A percentile compares a stretch with the other conserved stretches of the same genome.
phyloP scores from a whole-genome alignment of 2,329 filamentous ascomycete species.

The Botryotinia calthae region DNA sequence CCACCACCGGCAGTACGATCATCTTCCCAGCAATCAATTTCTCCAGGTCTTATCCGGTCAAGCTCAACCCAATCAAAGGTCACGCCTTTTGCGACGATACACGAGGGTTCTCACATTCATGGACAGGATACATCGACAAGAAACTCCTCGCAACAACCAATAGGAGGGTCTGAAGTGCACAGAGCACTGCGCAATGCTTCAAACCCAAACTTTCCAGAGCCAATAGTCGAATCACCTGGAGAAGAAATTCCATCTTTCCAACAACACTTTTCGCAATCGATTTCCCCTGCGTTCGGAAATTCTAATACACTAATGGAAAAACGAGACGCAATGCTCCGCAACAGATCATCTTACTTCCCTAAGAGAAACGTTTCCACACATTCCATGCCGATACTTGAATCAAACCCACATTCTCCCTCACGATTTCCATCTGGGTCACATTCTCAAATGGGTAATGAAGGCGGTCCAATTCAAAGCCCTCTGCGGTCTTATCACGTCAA shows the following conservation, averaged over 20 bases:
- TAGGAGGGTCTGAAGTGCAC: background rate
- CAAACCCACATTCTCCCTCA: constrained; percentile 24
- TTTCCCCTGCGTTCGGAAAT: constrained; percentile 33
- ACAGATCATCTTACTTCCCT: constrained; percentile 28
- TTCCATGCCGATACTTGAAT: constrained; percentile 25
- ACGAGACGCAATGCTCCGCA: constrained; percentile 50
- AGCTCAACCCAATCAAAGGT: constrained; percentile 27
- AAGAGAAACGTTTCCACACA: constrained; percentile 5
- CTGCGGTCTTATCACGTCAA: background rate
- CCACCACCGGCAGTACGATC: constrained; percentile 26
- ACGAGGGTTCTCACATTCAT: background rate
- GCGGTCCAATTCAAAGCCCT: constrained; percentile 41
- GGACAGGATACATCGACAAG: background rate
- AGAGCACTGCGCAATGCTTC: constrained; percentile 37
- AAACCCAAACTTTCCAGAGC: constrained; percentile 36
- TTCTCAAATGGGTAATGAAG: constrained; percentile 40
- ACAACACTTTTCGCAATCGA: background rate
- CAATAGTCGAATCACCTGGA: constrained; percentile 40
- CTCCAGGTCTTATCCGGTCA: constrained; percentile 23
- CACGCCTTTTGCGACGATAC: background rate
- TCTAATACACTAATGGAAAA: constrained; percentile 52
- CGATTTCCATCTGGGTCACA: background rate
- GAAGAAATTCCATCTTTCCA: constrained; percentile 33
- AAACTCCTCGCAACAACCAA: constrained; percentile 13
- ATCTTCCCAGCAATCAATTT: constrained; percentile 27